Evolutionary conservation across 345 rosid genomes (phyloP), one percentile per base, ranked within the genome.

Genomic region (Syzygium grande): DNA sequence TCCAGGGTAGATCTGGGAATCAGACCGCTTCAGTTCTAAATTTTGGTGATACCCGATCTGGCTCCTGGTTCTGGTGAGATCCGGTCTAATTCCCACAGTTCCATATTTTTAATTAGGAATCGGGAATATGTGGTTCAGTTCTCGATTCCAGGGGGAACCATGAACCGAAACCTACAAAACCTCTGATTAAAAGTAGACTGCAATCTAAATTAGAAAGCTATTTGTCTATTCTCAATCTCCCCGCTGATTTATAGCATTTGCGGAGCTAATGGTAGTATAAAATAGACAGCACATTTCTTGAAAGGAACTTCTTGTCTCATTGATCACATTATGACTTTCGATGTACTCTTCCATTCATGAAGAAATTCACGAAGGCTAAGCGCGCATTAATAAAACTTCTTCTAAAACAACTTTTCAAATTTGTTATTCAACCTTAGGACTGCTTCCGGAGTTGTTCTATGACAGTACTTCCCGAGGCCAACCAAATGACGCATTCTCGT

Each of bases 1-100:
- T 58, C 11, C 2, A 25, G 29, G 10, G 29, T 58, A 25, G 25
- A 58, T 23, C 25, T 9, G 29, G 14, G 11, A 58, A 58, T 3
- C 6, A 23, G 25, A 58, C 25, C 3, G 9, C 1, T 58, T 25
- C 0, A 6, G 13, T 25, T 58, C 6, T n/a, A 0, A 0, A 2
- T 25, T 25, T 13, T 2, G 0, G 1, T 25, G 29, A 58, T n/a
- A 25, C 11, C 29, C 0, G 2, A 6, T 11, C 63, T 58, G 14
- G 13, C 11, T 58, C 6, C 29, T 0, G 0, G 2, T 25, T 25
- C 29, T 3, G 0, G 1, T 25, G 29, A 58, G 63, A 25, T 25
- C 29, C 0, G 5, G 15, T 11, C 63, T 25, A 23, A 6, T 58
- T 25, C 15, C 29, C n/a, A n/a, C 11, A 25, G 14, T 25, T 58